phyloP scores from a whole-genome alignment of 2,329 filamentous ascomycete genomes.

The Coleophoma eucalyptorum region DNA sequence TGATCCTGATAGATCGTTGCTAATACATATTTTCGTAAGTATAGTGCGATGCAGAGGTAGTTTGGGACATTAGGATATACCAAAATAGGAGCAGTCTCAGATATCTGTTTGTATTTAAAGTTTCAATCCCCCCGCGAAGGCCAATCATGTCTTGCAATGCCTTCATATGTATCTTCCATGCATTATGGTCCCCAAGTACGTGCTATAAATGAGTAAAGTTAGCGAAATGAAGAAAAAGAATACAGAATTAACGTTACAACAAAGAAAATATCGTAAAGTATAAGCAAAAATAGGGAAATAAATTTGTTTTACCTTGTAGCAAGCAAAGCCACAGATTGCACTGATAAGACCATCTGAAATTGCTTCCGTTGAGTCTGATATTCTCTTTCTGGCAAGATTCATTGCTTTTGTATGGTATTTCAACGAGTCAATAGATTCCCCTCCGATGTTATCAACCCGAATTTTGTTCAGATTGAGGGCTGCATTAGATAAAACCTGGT shows the following conservation, averaged over 20 bases:
- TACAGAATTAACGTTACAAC: no score
- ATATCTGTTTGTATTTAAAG: slow-evolving; percentile 2
- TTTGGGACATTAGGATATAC: neutral
- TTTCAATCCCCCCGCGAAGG: slow-evolving; percentile 7
- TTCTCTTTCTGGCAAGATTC: slow-evolving; percentile 1
- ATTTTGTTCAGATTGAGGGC: neutral
- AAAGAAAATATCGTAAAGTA: no score
- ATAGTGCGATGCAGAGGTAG: neutral
- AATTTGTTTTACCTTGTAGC: slow-evolving; percentile 8
- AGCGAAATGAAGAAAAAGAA: neutral
- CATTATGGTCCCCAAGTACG: slow-evolving; percentile 1
- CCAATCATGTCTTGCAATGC: slow-evolving; percentile 7
- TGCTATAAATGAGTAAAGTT: neutral
- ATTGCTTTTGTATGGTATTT: slow-evolving; percentile 7
- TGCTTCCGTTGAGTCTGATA: neutral
- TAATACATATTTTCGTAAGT: neutral
- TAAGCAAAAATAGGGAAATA: neutral
- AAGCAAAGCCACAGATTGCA: slow-evolving; percentile 4
- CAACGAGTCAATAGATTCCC: slow-evolving; percentile 5
- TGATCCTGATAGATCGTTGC: slow-evolving; percentile 3
- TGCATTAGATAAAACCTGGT: neutral
- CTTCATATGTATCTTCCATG: slow-evolving; percentile 8
- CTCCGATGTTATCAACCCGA: neutral
- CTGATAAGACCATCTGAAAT: neutral
- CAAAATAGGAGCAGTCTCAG: slow-evolving; percentile 5